phyloP scores from a whole-genome alignment of 2,329 filamentous ascomycete species.

The Pestalotiopsis fici region DNA sequence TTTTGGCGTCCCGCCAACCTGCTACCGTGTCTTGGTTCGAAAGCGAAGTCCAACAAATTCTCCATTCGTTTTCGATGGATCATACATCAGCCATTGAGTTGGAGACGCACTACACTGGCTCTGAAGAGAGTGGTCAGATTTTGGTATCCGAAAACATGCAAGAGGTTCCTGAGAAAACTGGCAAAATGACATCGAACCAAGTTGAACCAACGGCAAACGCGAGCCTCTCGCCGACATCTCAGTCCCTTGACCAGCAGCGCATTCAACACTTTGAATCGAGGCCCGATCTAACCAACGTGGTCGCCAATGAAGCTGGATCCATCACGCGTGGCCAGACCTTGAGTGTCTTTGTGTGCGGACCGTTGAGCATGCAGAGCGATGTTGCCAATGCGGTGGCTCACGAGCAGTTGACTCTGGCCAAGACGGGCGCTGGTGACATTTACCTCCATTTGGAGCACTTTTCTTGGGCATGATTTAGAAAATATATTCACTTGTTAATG shows the following conservation, averaged over 20 bases:
- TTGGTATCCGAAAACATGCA: background rate
- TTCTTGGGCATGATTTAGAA: background rate
- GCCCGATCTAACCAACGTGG: background rate
- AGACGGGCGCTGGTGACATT: background rate
- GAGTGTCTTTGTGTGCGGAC: background rate
- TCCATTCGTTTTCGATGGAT: background rate
- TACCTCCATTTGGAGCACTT: background rate
- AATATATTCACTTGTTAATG: too few species aligned
- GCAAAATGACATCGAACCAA: background rate
- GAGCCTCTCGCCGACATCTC: background rate
- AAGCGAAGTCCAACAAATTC: background rate
- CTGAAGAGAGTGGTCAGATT: background rate
- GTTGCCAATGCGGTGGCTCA: background rate
- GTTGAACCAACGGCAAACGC: background rate
- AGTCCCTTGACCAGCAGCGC: background rate
- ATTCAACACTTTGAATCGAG: background rate
- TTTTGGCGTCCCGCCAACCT: background rate
- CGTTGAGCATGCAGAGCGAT: background rate
- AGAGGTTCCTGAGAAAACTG: background rate
- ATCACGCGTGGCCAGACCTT: background rate
- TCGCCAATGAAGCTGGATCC: background rate
- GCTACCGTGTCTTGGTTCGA: background rate
- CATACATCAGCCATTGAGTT: background rate
- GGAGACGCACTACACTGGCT: background rate
- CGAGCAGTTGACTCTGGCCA: background rate